These are phyloP conservation scores for Phytophthora pseudosyringae DNA, from an alignment of 352 stramenopile genomes.

Conservation along the genomic window DNA sequence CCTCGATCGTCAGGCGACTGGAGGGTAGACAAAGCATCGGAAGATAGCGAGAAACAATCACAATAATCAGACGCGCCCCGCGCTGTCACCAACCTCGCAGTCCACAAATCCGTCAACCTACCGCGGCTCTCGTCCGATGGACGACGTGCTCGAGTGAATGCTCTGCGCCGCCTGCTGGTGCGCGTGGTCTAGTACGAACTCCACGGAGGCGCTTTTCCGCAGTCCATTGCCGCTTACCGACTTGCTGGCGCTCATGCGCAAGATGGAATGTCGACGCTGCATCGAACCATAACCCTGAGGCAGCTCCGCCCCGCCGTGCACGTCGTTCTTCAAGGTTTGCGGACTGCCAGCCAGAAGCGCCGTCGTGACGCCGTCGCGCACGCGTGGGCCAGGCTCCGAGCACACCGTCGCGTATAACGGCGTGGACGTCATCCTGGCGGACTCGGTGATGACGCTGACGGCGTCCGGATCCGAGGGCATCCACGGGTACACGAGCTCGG, in stretches of 20 bases:
- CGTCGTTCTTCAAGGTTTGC: conserved; percentile 11
- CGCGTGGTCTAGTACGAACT: conserved; percentile 68
- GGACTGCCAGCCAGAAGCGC: conserved; percentile 24
- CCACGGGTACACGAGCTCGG: conserved; percentile 41
- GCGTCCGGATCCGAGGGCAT: conserved; percentile 13
- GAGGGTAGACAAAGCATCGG: not conserved
- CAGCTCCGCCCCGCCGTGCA: conserved; percentile 12
- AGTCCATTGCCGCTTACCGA: conserved; percentile 34
- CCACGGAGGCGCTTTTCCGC: conserved; percentile 73
- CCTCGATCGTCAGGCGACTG: conserved; percentile 77
- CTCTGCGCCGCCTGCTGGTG: conserved; percentile 40
- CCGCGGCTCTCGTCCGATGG: conserved; percentile 53
- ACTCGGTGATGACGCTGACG: conserved; percentile 26
- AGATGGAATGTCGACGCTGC: conserved; percentile 58
- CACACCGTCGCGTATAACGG: conserved; percentile 24
- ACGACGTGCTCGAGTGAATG: conserved; percentile 48
- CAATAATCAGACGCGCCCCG: conserved; percentile 1
- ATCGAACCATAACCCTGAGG: conserved; percentile 40
- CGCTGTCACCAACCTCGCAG: not conserved
- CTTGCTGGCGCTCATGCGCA: conserved; percentile 62
- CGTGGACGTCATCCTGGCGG: conserved; percentile 27
- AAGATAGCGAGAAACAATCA: conserved; percentile 19
- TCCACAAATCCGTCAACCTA: conserved; percentile 16
- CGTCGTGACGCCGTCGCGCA: conserved; percentile 29
- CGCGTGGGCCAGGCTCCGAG: conserved; percentile 26